Conservation (phyloP, 2,329 filamentous ascomycete species). For the Fusarium sp. region DNA sequence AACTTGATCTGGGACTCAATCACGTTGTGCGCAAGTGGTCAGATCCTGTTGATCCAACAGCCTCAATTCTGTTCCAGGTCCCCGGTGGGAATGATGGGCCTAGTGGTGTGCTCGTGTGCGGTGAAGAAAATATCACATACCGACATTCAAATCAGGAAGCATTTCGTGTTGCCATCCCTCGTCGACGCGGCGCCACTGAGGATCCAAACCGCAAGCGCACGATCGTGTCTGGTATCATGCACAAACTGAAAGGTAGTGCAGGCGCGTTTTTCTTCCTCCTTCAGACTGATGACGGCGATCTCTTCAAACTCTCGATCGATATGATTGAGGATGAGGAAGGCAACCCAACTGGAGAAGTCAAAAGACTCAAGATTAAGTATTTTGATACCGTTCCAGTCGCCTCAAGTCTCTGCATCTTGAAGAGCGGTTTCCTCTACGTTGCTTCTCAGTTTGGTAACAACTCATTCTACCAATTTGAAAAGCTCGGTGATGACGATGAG, state of each 20-base stretch:
- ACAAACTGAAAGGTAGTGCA: slow-evolving; percentile 83
- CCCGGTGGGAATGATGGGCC: slow-evolving; percentile 93
- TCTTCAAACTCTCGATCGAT: slow-evolving; percentile 96
- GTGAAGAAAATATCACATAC: slow-evolving; percentile 94
- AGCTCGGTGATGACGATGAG: slow-evolving; percentile 93
- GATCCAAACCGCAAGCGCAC: slow-evolving; percentile 89
- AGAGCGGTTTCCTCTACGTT: slow-evolving; percentile 94
- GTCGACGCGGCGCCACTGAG: slow-evolving; percentile 86
- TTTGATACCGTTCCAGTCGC: slow-evolving; percentile 96
- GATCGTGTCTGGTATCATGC: slow-evolving; percentile 93
- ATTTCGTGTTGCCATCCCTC: slow-evolving; percentile 87
- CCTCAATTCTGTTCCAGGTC: slow-evolving; percentile 92
- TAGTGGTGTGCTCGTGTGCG: slow-evolving; percentile 93
- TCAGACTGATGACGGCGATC: slow-evolving; percentile 96
- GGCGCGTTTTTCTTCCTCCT: slow-evolving; percentile 97
- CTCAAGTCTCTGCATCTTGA: slow-evolving; percentile 87
- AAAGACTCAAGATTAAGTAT: slow-evolving; percentile 90
- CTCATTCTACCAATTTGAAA: slow-evolving; percentile 96
- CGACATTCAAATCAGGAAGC: slow-evolving; percentile 94
- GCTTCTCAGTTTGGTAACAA: slow-evolving; percentile 93
- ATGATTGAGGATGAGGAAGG: slow-evolving; percentile 85
- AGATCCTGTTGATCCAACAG: slow-evolving; percentile 88
- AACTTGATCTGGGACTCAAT: slow-evolving; percentile 94
- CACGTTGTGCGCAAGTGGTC: slow-evolving; percentile 98
- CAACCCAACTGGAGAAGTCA: slow-evolving; percentile 82